Conservation (phyloP, 768 basidiomycete species). For the Xerocomellus dryophilus region DNA sequence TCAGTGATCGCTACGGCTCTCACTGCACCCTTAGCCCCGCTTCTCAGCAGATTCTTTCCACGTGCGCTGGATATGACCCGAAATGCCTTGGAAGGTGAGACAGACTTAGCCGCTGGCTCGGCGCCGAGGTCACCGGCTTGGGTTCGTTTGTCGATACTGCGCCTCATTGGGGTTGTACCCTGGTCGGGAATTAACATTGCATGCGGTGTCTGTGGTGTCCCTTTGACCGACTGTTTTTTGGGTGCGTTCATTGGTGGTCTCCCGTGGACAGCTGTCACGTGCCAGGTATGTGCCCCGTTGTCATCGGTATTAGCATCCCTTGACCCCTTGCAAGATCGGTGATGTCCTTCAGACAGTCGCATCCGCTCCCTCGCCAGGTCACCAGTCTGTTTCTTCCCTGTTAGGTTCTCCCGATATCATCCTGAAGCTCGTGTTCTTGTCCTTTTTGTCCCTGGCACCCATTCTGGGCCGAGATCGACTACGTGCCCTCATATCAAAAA, state of each 20-base stretch:
- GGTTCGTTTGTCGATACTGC: constrained; percentile 84
- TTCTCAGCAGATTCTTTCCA: constrained; percentile 78
- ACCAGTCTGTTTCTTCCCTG: constrained; percentile 82
- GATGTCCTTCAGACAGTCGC: constrained; percentile 85
- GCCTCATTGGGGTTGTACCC: constrained; percentile 89
- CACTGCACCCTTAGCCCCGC: constrained; percentile 79
- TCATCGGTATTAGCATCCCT: constrained; percentile 15
- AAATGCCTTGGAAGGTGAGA: constrained; percentile 68
- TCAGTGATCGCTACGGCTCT: constrained; percentile 80
- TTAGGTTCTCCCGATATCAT: constrained; percentile 81
- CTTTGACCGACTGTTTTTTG: constrained; percentile 68
- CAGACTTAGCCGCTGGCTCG: constrained; percentile 40
- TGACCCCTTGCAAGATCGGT: constrained; percentile 56
- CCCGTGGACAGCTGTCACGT: constrained; percentile 91
- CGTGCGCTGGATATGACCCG: constrained; percentile 83
- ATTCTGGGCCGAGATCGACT: constrained; percentile 73
- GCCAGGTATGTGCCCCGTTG: constrained; percentile 55
- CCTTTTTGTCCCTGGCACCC: constrained; percentile 82
- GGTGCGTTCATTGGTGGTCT: constrained; percentile 81
- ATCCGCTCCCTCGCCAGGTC: constrained; percentile 62
- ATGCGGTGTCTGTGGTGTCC: constrained; percentile 86
- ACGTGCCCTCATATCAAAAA: constrained; percentile 49
- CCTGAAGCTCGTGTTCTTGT: constrained; percentile 77
- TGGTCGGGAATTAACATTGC: constrained; percentile 98
- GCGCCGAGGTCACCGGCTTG: constrained; percentile 49